These are phyloP conservation scores for Neurospora sp. DNA, from an alignment of 495 filamentous ascomycete genomes.

Conservation along the genomic window DNA sequence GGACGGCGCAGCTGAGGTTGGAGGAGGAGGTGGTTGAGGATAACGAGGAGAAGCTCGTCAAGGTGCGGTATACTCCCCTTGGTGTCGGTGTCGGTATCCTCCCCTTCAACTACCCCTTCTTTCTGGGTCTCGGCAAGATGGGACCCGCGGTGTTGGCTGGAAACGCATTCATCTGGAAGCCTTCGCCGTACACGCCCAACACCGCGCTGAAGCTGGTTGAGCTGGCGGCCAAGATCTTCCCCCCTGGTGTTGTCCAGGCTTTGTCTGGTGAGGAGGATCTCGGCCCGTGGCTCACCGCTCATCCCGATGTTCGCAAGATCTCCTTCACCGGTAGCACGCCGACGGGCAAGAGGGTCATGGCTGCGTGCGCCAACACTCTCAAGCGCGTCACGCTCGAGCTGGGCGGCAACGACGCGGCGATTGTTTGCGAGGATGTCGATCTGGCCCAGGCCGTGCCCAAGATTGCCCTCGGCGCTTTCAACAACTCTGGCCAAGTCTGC, in stretches of 20 bases:
- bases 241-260: constrained; percentile 56
- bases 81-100: constrained; percentile 45
- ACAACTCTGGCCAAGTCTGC: constrained; percentile 50
- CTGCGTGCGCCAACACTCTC: constrained; percentile 47
- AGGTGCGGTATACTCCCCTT: constrained; percentile 41
- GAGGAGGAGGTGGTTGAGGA: constrained; percentile 27
- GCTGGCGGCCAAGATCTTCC: constrained; percentile 48
- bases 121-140: constrained; percentile 46
- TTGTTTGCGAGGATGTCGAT: constrained; percentile 57
- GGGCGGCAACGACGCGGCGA: constrained; percentile 60
- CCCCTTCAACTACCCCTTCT: constrained; percentile 59
- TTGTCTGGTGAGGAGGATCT: constrained; percentile 57
- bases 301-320: constrained; percentile 56
- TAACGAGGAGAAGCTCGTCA: constrained; percentile 33
- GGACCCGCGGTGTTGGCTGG: constrained; percentile 47
- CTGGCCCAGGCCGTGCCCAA: constrained; percentile 46
- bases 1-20: neutral
- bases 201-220: constrained; percentile 54
- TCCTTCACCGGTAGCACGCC: constrained; percentile 57
- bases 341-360: constrained; percentile 56
- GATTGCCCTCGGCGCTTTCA: constrained; percentile 42
- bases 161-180: constrained; percentile 55
- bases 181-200: constrained; percentile 58
- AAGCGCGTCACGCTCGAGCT: constrained; percentile 44
- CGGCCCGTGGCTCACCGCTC: constrained; percentile 45